Percentiles rank a stretch among this genome's conserved stretches.
These are phyloP conservation scores for Beauveria asiatica DNA, from an alignment of 2,329 filamentous ascomycete genomes.

Conservation along the genomic window DNA sequence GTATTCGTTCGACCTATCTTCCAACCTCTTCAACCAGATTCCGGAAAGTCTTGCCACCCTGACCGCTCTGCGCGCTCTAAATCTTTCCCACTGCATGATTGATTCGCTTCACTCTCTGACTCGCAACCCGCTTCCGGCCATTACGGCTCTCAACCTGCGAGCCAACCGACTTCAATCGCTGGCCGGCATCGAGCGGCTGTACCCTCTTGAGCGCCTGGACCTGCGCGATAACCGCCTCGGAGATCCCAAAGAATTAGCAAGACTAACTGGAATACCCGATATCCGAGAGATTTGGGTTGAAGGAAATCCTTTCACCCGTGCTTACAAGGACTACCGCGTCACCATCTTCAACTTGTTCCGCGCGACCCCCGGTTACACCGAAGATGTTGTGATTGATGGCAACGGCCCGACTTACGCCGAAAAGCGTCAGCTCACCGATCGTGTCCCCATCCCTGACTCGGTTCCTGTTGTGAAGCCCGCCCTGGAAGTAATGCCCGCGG, in stretches of 20 bases:
- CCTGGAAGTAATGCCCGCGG: slow-evolving; percentile 51
- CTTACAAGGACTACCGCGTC: slow-evolving; percentile 75
- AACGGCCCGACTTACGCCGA: slow-evolving; percentile 77
- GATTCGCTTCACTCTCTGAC: slow-evolving; percentile 82
- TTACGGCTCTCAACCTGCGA: slow-evolving; percentile 84
- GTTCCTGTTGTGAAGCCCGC: slow-evolving; percentile 70
- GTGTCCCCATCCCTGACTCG: slow-evolving; percentile 64
- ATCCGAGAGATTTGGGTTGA: slow-evolving; percentile 88
- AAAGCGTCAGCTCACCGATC: slow-evolving; percentile 73
- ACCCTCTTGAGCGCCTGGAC: slow-evolving; percentile 83
- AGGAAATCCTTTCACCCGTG: slow-evolving; percentile 85
- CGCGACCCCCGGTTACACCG: slow-evolving; percentile 76
- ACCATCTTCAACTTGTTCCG: slow-evolving; percentile 96
- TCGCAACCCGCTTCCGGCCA: slow-evolving; percentile 80
- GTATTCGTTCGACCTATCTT: slow-evolving; percentile 85
- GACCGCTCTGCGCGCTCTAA: slow-evolving; percentile 81
- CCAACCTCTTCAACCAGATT: slow-evolving; percentile 88
- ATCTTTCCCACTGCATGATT: slow-evolving; percentile 96
- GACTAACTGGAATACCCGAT: slow-evolving; percentile 83
- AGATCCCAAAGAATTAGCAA: slow-evolving; percentile 85
- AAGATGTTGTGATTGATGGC: slow-evolving; percentile 85
- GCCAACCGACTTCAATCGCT: slow-evolving; percentile 81
- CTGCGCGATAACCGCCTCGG: slow-evolving; percentile 81
- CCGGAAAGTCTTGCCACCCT: slow-evolving; percentile 83
- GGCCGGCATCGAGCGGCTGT: slow-evolving; percentile 80